Conservation (phyloP, 305 asterid genomes). For the Nicotiana rustica region DNA sequence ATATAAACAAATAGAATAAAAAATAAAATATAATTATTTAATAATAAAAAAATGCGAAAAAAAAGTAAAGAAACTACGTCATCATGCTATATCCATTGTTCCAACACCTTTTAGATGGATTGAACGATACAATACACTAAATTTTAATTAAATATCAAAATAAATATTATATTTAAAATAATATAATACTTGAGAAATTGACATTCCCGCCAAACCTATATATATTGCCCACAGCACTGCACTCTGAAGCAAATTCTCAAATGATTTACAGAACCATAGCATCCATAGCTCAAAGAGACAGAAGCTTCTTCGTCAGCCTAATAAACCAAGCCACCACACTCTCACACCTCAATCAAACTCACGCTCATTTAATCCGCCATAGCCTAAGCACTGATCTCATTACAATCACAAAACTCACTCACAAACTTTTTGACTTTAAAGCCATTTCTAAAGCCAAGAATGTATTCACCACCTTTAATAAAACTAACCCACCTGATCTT, state of each 20-base stretch:
- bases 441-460: slow-evolving; percentile 63
- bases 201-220: background rate
- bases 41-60: too few relatives aligned
- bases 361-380: slow-evolving; percentile 65
- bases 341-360: slow-evolving; percentile 66
- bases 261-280: slow-evolving; percentile 49
- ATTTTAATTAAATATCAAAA: background rate
- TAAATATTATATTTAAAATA: background rate
- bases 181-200: too few relatives aligned
- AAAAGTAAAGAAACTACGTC: too few relatives aligned
- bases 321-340: slow-evolving; percentile 54
- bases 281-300: slow-evolving; percentile 53
- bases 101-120: too few relatives aligned
- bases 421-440: slow-evolving; percentile 60
- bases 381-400: slow-evolving; percentile 50
- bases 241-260: background rate
- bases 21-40: too few relatives aligned
- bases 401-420: slow-evolving; percentile 69
- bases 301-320: slow-evolving; percentile 53
- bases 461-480: slow-evolving; percentile 49
- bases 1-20: too few relatives aligned
- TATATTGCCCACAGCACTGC: background rate
- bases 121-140: too few relatives aligned
- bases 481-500: slow-evolving; percentile 58
- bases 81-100: too few relatives aligned